Conservation (phyloP, 2,329 filamentous ascomycete genomes). For the Ustulina deusta region DNA sequence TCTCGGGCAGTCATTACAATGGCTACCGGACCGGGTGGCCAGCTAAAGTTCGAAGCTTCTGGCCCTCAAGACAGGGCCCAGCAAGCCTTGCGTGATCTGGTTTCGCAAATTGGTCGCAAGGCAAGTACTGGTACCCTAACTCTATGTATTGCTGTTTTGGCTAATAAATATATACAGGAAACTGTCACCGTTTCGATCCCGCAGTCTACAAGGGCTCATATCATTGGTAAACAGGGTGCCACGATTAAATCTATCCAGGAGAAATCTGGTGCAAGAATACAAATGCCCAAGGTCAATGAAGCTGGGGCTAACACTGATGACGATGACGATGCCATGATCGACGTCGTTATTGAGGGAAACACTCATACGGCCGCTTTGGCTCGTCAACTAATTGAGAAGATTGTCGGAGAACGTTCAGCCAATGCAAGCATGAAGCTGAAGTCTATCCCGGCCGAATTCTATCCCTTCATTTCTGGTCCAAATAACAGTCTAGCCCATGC, state of each 20-base stretch:
- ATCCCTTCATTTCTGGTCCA: slow-evolving; percentile 90
- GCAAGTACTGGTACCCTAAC: slow-evolving; percentile 61
- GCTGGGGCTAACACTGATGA: slow-evolving; percentile 65
- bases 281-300: slow-evolving; percentile 85
- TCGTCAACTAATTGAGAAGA: slow-evolving; percentile 84
- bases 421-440: slow-evolving; percentile 85
- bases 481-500: slow-evolving; percentile 75
- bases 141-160: background rate
- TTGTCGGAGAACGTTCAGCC: slow-evolving; percentile 86
- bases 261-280: slow-evolving; percentile 88
- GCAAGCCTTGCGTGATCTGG: slow-evolving; percentile 89
- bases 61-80: slow-evolving; percentile 87
- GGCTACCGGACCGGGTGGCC: slow-evolving; percentile 76
- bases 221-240: slow-evolving; percentile 92
- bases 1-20: slow-evolving; percentile 88
- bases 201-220: slow-evolving; percentile 83
- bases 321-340: slow-evolving; percentile 85
- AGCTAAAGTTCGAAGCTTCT: slow-evolving; percentile 84
- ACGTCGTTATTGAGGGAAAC: slow-evolving; percentile 92
- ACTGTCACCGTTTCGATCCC: slow-evolving; percentile 83
- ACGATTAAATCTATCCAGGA: slow-evolving; percentile 92
- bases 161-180: slow-evolving; percentile 52
- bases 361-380: slow-evolving; percentile 87
- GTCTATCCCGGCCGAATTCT: slow-evolving; percentile 90
- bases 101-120: slow-evolving; percentile 87